phyloP scores from a whole-genome alignment of 2,329 filamentous ascomycete genomes.

The Sporothrix schenckii region DNA sequence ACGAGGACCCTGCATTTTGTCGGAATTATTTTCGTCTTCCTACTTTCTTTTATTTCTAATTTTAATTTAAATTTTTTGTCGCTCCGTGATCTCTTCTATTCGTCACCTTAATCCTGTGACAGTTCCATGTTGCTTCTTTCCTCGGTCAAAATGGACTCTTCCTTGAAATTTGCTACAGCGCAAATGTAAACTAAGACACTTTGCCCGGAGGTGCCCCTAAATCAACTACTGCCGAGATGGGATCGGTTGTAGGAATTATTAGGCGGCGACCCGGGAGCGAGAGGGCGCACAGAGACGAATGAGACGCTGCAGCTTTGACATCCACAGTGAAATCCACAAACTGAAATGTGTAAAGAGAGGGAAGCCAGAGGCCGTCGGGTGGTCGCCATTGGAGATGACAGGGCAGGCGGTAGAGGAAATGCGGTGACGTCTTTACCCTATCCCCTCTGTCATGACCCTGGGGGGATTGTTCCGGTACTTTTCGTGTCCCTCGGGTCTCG shows the following conservation, averaged over 20 bases:
- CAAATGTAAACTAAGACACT: neutral
- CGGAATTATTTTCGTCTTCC: too few species aligned
- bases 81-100: neutral
- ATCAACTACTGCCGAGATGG: constrained; percentile 13
- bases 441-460: neutral
- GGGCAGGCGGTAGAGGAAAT: neutral
- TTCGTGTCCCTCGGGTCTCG: neutral
- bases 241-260: neutral
- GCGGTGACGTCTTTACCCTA: neutral
- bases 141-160: neutral
- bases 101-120: neutral
- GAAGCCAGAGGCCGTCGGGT: neutral
- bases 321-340: constrained; percentile 17
- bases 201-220: neutral
- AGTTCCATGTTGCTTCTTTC: neutral
- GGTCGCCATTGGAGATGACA: neutral
- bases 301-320: too few species aligned
- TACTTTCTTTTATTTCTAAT: neutral
- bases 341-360: constrained; percentile 18
- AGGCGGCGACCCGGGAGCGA: constrained; percentile 2
- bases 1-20: neutral
- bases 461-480: constrained; percentile 3
- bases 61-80: neutral
- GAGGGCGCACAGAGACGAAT: neutral
- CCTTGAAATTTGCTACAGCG: too few species aligned